Conservation (phyloP, 257 asterid species). For the Nicotiana attenuata region DNA sequence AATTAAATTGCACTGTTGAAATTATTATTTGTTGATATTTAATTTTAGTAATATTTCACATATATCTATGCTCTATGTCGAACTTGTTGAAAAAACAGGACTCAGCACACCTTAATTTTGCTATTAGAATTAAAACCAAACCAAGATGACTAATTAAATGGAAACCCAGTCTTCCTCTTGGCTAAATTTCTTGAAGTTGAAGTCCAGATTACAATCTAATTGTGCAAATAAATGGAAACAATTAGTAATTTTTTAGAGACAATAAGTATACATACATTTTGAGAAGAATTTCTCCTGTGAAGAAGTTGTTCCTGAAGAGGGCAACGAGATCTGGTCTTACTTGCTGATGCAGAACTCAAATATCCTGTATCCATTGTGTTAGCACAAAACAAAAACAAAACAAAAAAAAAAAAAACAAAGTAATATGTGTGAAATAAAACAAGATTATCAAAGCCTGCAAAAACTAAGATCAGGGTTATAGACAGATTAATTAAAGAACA, state of each 20-base stretch:
- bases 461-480: neutral
- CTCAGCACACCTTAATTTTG: neutral
- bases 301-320: conserved; percentile 11
- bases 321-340: conserved; percentile 10
- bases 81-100: too few species aligned
- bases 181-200: neutral
- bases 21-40: too few species aligned
- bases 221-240: too few species aligned
- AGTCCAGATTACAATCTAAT: neutral
- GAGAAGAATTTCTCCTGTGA: conserved; percentile 7
- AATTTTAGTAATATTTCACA: too few species aligned
- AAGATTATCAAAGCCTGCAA: neutral
- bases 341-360: conserved; percentile 4
- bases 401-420: neutral
- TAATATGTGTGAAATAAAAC: neutral
- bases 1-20: too few species aligned
- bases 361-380: conserved; percentile 18
- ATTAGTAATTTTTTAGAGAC: neutral
- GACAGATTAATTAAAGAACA: neutral
- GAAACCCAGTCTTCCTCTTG: neutral
- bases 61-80: too few species aligned
- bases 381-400: neutral
- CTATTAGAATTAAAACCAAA: neutral
- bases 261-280: conserved; percentile 7
- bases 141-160: neutral